Evolutionary conservation across 78 protist species (phyloP), one percentile per base, ranked within the genome.

Genomic region (Diacronema lutheri): DNA sequence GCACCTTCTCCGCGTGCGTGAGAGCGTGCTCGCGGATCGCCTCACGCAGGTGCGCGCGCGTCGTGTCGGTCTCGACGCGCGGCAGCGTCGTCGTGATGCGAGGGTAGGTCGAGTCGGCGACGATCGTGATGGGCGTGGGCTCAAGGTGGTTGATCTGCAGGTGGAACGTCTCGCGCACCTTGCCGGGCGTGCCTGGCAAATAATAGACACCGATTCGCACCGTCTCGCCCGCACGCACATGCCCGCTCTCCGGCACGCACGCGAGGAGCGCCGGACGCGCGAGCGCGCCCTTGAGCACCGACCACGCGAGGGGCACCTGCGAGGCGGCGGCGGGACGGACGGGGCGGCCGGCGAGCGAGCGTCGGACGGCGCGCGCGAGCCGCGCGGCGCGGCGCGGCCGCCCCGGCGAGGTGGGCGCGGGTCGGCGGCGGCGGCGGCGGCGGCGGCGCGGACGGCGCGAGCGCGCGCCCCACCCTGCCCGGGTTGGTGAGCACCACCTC

Each of bases 101-200:
- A 11, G 92, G 92, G 83, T 85, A 90, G 33, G 72, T 33, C 46
- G 89, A 89, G 16, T 50, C 40, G 57, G 85, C 93, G 6, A 35
- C 21, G 56, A 92, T 83, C 74, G 35, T 23, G 82, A 93, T 31
- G 38, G 0, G 56, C 58, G 85, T 72, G 35, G 93, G 92, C 16
- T 68, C 87, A 41, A 93, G 89, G 92, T 88, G 91, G 26, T 90
- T 93, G 73, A 93, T 77, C 35, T 78, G 76, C 55, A 92, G n/a
- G 38, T 38, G 41, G 80, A 89, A 60, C 10, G 7, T 4, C 56
- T 87, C 93, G 35, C 7, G 65, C 21, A 86, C 25, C 33, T n/a
- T 13, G n/a, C 33, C 74, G 6, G 90, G 90, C 11, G 83, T 7
- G 21, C 93, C 62, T 33, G 90, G 83, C 31, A 31, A 33, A n/a